Conservation (phyloP, 148 eudicot species). For the Chenopodium suecicum region DNA sequence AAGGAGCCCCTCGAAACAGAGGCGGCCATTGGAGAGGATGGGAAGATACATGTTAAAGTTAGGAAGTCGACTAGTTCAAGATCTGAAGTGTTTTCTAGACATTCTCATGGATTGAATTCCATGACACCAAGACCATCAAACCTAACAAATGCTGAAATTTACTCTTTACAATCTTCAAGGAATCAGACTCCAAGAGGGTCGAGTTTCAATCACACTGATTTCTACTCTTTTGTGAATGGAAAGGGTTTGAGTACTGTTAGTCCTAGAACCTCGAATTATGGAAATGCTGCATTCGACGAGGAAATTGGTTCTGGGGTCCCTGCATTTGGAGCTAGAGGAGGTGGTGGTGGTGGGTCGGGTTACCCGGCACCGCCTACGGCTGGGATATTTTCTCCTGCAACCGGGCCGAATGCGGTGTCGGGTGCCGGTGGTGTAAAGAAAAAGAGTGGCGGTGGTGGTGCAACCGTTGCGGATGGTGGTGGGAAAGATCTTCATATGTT, state of each 20-base stretch:
- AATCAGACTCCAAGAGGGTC: conserved; percentile 83
- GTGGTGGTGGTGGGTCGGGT: conserved; percentile 30
- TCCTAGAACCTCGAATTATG: conserved; percentile 73
- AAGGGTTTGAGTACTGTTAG: conserved; percentile 45
- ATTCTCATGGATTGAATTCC: conserved; percentile 44
- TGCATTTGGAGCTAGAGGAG: conserved; percentile 26
- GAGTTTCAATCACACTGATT: conserved; percentile 75
- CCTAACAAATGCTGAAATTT: conserved; percentile 80
- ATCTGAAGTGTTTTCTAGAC: conserved; percentile 65
- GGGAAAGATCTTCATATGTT: conserved; percentile 62
- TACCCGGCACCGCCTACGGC: conserved; percentile 74
- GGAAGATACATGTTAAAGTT: conserved; percentile 76
- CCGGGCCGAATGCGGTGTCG: conserved; percentile 40
- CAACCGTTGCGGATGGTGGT: not conserved
- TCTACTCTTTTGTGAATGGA: conserved; percentile 69
- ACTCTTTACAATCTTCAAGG: conserved; percentile 70
- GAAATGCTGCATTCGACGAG: conserved; percentile 66
- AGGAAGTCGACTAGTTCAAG: conserved; percentile 70
- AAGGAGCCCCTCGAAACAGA: conserved; percentile 68
- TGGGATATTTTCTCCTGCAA: conserved; percentile 72
- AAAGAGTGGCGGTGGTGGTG: conserved; percentile 11
- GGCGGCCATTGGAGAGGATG: conserved; percentile 70
- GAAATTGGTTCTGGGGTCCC: conserved; percentile 43
- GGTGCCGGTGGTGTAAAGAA: conserved; percentile 25
- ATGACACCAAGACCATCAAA: conserved; percentile 73